Evolutionary conservation across 352 stramenopile species (phyloP).

Genomic region (Phytophthora constricta): DNA sequence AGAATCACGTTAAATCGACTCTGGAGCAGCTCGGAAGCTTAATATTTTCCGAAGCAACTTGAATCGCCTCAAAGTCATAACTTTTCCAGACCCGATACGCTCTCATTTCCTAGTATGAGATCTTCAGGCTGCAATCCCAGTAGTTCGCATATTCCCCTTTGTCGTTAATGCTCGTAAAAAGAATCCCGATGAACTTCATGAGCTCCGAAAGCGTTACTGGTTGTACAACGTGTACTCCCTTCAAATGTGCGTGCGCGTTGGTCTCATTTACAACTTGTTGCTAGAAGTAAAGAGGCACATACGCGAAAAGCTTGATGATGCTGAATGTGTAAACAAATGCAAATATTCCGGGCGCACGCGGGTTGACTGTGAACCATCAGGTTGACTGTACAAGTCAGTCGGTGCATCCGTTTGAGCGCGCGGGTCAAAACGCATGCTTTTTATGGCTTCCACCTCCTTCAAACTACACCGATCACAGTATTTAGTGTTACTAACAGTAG

Average conservation of each 20-base stretch:
- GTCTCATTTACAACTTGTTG: no score
- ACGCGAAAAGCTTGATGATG: no score
- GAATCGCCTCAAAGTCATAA: conserved; percentile 34
- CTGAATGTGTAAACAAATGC: conserved; percentile 13
- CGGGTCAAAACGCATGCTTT: conserved; percentile 18
- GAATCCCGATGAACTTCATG: neutral
- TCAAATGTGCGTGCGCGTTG: no score
- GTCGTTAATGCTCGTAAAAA: neutral
- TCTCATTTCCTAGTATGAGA: neutral
- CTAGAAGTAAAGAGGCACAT: no score
- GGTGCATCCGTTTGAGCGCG: conserved; percentile 4
- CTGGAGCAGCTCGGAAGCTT: conserved; percentile 10
- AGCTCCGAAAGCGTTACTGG: neutral
- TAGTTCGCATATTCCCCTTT: neutral
- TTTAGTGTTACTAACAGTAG: no score
- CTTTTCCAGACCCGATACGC: conserved; percentile 8
- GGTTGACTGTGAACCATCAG: neutral
- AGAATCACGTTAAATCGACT: neutral
- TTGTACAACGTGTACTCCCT: neutral
- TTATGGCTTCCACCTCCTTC: conserved; percentile 9
- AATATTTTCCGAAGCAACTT: conserved; percentile 27
- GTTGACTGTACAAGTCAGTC: conserved; percentile 8
- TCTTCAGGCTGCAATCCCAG: neutral
- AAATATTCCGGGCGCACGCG: conserved; percentile 7
- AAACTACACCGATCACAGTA: no score